Base-by-base conservation (phyloP, 208 protist species). In the Leishmania tropica region DNA sequence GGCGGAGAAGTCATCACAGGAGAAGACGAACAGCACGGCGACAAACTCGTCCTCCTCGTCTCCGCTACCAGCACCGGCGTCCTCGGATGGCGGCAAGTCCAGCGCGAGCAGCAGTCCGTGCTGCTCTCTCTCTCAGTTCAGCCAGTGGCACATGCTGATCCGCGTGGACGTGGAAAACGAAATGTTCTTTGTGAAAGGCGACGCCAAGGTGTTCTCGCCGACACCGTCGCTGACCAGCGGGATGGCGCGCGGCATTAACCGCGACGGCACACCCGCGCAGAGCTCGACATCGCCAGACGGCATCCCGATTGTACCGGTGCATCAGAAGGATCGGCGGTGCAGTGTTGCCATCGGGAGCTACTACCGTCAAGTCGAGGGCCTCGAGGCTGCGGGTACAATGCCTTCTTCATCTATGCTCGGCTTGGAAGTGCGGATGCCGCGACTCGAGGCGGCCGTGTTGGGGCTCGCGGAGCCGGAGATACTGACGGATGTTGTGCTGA, bases 121-220 rank as follows among this genome's bases (percentile, higher is more conserved):
- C 11, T 88, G 79, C 60, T 91, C 89, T 35, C 83, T 94, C 13
- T 85, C 85, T 13, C 88, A 95, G 53, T 94, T 95, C 83, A 90
- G 83, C 21, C 88, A 96, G 78, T 97, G 94, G 93, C 93, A 97
- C 79, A 83, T 97, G 35, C 84, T 97, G 48, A 87, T 96, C 58
- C 91, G 92, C 53, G 92, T 96, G 88, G 88, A 89, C 72, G 87
- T 94, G 5, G 90, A 95, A 42, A 94, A 95, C 74, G 94, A 96
- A 45, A 85, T 95, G 75, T 90, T 92, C 65, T 96, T 90, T 80
- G 93, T 95, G 47, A 87, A 94, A 77, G 86, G 87, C 45, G 81
- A 94, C 53, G 93, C 86, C 13, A 96, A 96, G 80, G 90, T 97
- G 48, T 97, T 96, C 80, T 95, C 91, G 1, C 91, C 91, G 0